phyloP scores from a whole-genome alignment of 176 grass and related monocot genomes.

The Dendrocalamus sinicus region DNA sequence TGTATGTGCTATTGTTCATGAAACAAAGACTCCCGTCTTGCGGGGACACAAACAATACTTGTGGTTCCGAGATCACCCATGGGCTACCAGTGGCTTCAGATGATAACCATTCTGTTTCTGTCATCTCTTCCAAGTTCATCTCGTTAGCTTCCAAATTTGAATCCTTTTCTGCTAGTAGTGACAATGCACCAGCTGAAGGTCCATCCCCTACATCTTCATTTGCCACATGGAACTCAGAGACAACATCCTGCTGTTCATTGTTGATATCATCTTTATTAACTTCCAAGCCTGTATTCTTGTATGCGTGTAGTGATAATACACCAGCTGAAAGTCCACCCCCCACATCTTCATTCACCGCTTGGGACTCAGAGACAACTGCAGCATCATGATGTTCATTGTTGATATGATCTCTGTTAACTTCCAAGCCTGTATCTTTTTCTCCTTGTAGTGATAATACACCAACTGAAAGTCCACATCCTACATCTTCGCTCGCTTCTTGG shows the following conservation, averaged over 20 bases:
- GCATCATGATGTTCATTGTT: constrained; percentile 23
- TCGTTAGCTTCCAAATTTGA: constrained; percentile 30
- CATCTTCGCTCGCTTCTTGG: constrained; percentile 14
- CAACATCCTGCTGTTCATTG: no score
- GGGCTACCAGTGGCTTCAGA: constrained; percentile 29
- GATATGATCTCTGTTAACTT: constrained; percentile 36
- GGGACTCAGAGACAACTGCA: constrained; percentile 30
- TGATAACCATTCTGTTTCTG: constrained; percentile 29
- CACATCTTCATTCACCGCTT: constrained; percentile 36
- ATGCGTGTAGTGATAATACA: constrained; percentile 2
- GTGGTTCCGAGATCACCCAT: constrained; percentile 47
- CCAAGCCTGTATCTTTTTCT: constrained; percentile 31
- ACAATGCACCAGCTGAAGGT: constrained; percentile 30
- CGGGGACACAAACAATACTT: constrained; percentile 62
- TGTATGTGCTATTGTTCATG: constrained; percentile 35
- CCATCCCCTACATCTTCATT: constrained; percentile 26
- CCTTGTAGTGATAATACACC: constrained; percentile 22
- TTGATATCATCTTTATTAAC: constrained; percentile 11
- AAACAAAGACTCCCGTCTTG: constrained; percentile 60
- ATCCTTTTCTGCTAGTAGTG: constrained; percentile 17
- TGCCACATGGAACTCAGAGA: constrained; percentile 13
- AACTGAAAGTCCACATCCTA: constrained; percentile 22
- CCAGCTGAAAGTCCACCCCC: constrained; percentile 20
- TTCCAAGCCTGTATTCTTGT: constrained; percentile 24
- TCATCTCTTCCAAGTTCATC: constrained; percentile 12